Percentiles rank a stretch among this genome's conserved stretches.
Evolutionary conservation across 2,329 filamentous ascomycete genomes (phyloP).

Genomic region (Rhinocladiella mackenziei): DNA sequence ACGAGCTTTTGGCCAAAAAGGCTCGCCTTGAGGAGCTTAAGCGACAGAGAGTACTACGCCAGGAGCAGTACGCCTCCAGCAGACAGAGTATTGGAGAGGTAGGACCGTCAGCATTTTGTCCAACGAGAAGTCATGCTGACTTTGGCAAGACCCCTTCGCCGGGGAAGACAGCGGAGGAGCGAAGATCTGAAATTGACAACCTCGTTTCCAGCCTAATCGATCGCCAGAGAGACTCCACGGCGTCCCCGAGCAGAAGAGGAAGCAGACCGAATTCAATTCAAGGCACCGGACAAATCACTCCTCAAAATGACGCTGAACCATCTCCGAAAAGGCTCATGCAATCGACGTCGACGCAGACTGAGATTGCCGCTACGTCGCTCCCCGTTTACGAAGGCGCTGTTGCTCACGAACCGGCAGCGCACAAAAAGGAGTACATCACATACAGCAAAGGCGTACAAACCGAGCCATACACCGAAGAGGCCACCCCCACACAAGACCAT

Average conservation of each 20-base stretch:
- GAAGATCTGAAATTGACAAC: slow-evolving; percentile 51
- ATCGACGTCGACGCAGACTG: slow-evolving; percentile 59
- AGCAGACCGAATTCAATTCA: slow-evolving; percentile 84
- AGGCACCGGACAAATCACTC: slow-evolving; percentile 76
- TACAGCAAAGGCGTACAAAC: slow-evolving; percentile 98
- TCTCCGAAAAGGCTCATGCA: slow-evolving; percentile 40
- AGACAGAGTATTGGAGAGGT: slow-evolving; percentile 74
- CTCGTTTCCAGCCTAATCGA: slow-evolving; percentile 82
- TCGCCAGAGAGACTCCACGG: slow-evolving; percentile 47
- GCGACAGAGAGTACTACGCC: slow-evolving; percentile 78
- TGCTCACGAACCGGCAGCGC: slow-evolving; percentile 36
- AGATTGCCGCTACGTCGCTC: slow-evolving; percentile 68
- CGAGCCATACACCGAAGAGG: slow-evolving; percentile 45
- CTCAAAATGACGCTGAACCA: slow-evolving; percentile 51
- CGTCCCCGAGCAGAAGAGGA: slow-evolving; percentile 45
- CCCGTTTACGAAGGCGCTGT: slow-evolving; percentile 79
- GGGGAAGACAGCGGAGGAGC: slow-evolving; percentile 25
- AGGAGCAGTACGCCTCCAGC: slow-evolving; percentile 67
- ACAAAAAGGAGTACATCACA: slow-evolving; percentile 72
- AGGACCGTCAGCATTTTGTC: slow-evolving; percentile 32
- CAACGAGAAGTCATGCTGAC: slow-evolving; percentile 7
- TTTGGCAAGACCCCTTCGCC: slow-evolving; percentile 22
- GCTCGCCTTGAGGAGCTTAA: slow-evolving; percentile 96
- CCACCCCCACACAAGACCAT: slow-evolving; percentile 52
- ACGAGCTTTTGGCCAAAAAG: slow-evolving; percentile 95